Base-by-base conservation (phyloP, 2,329 filamentous ascomycete species). In the Cladosporium austrohemisphaericum region DNA sequence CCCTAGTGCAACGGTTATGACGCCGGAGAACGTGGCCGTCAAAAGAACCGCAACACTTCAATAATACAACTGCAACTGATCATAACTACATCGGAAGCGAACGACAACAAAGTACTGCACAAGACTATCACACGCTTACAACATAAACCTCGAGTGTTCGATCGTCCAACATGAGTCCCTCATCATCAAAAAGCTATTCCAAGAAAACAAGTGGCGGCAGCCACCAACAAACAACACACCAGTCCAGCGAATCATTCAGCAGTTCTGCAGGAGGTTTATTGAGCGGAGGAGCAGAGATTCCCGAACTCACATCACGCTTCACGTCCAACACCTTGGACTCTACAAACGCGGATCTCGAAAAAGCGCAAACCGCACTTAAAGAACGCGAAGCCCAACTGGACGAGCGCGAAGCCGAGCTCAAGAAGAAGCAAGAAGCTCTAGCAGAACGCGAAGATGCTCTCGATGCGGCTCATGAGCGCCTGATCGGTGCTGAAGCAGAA, bases 321-420 rank as follows among this genome's bases (percentile, higher is more conserved):
- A n/a, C n/a, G n/a, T n/a, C n/a, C n/a, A n/a, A n/a, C n/a, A n/a
- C n/a, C n/a, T n/a, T n/a, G n/a, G n/a, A n/a, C n/a, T n/a, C n/a
- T n/a, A n/a, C 14, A 13, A 8, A n/a, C 28, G n/a, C 4, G 7
- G 22, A 37, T 14, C 25, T 47, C 10, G 33, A 47, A 8, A 28
- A 14, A 18, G 23, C 23, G 11, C 16, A 16, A 11, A 13, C 26
- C 9, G 33, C 33, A 2, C 33, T 47, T 13, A 32, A 23, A 38
- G 33, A 47, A 25, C 44, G 44, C 14, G 44, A 47, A 23, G 33
- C 25, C 11, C 32, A 31, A 18, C 25, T 47, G 8, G 33, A 47
- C 25, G 25, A 47, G 25, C 44, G 44, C 13, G 44, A 47, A 38
- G 33, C 44, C 7, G 33, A 14, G 13, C 33, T 47, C 7, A 31